Evolutionary conservation across 2,329 filamentous ascomycete genomes (phyloP), one percentile per base, ranked within the genome.

Genomic region (Cladosporium sp.): DNA sequence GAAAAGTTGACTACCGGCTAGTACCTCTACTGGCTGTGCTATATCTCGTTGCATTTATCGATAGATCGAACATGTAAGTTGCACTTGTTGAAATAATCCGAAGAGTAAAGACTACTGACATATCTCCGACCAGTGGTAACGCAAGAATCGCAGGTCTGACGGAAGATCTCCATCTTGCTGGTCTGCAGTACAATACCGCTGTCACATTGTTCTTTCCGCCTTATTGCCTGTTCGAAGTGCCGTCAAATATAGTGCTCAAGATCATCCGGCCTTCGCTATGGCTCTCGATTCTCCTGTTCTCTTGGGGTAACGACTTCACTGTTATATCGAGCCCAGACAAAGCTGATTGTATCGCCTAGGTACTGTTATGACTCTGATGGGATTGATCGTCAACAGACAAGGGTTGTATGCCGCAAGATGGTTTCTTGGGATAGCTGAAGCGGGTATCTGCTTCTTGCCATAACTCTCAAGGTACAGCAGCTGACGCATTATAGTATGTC

Each of bases 201-300:
- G 71, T 90, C 34, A 90, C 87, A 0, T 74, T 90, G 0, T 90
- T 88, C 72, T 90, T 90, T 68, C 78, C 80, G 64, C 66, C 78
- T 2, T 80, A 80, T 57, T 77, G 78, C 2, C 65, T 78, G 1
- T 80, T 80, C 58, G 79, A 81, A 69, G 66, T 72, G 0, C 71
- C 71, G 2, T 54, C 55, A 2, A 71, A 72, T 18, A 59, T 71
- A 3, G 36, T 71, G 21, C 62, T 72, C 14, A 69, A 70, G 54
- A 58, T 65, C 26, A 58, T 71, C 36, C 65, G 67, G 11, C 72
- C 78, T 11, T 68, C 65, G 28, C 34, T 66, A 8, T 74, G 70
- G 67, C 66, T 74, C 24, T 65, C 68, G 2, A 70, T 68, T n/a
- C 64, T 74, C 11, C 68, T 72, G 58, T 66, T 73, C 28, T 61